Percentiles rank a stretch among this genome's conserved stretches.
Conservation (phyloP, 768 basidiomycete genomes). For the Filobasidium floriforme region DNA sequence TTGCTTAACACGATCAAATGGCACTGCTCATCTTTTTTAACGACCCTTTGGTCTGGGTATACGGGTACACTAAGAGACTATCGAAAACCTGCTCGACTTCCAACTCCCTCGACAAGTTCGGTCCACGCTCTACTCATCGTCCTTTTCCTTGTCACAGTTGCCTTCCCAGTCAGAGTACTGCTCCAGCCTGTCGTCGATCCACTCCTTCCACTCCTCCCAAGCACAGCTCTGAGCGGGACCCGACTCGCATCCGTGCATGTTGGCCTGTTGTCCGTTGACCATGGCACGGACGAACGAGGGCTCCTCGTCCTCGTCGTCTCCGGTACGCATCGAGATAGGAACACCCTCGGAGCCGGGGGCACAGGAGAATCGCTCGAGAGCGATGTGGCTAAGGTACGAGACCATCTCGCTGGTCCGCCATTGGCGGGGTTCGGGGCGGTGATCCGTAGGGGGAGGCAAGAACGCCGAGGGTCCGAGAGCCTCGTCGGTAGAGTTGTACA, state of each 20-base stretch:
- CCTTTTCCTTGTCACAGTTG: conserved; percentile 16
- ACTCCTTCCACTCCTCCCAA: conserved; percentile 38
- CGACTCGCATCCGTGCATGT: conserved; percentile 43
- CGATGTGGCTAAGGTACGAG: conserved; percentile 48
- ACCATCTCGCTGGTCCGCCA: conserved; percentile 47
- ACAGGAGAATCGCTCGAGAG: conserved; percentile 44
- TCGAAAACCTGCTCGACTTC: too few species aligned
- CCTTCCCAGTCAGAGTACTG: conserved; percentile 17
- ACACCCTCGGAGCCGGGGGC: conserved; percentile 12
- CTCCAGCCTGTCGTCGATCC: conserved; percentile 30
- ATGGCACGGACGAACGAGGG: conserved; percentile 43
- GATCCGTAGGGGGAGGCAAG: conserved; percentile 33
- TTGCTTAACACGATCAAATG: too few species aligned
- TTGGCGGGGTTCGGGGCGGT: conserved; percentile 31
- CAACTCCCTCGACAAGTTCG: too few species aligned
- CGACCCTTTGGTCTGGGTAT: too few species aligned
- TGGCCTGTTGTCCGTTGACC: conserved; percentile 46
- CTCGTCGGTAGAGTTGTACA: conserved; percentile 42
- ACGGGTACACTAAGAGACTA: too few species aligned
- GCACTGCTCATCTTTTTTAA: too few species aligned
- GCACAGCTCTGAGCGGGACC: conserved; percentile 41
- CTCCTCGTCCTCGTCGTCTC: conserved; percentile 15
- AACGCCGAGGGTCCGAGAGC: conserved; percentile 22
- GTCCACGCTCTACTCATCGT: neutral
- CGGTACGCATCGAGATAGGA: neutral